phyloP scores from a whole-genome alignment of 441 rosid genomes.

The Erodium texanum region DNA sequence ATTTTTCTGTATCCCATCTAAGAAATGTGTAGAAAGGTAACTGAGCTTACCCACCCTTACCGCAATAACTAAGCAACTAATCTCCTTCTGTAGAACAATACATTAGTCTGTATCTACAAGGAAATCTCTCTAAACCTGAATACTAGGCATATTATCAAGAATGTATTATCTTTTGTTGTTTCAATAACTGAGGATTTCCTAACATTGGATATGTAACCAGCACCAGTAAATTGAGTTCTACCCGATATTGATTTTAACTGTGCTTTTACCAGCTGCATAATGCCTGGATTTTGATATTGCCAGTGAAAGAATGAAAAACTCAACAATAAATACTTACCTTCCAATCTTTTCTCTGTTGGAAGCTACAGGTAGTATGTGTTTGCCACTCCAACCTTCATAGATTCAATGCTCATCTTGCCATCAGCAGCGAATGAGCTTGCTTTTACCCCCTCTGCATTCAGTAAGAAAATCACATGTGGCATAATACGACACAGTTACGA shows the following conservation, averaged over 20 bases:
- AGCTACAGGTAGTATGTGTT: conserved; percentile 76
- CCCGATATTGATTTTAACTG: conserved; percentile 3
- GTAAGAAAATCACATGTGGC: conserved; percentile 17
- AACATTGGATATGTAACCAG: not conserved
- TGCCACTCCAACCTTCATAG: conserved; percentile 66
- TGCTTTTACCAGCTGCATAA: not conserved
- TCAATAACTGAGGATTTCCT: not conserved
- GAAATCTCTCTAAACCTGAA: not conserved
- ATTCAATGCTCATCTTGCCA: conserved; percentile 38
- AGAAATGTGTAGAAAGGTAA: no score
- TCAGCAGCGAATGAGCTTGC: conserved; percentile 30
- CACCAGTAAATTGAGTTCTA: not conserved
- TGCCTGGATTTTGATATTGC: conserved; percentile 2
- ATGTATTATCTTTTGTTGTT: no score
- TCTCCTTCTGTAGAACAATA: not conserved
- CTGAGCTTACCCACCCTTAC: not conserved
- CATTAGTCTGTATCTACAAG: not conserved
- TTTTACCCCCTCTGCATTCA: conserved; percentile 46
- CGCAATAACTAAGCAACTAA: not conserved
- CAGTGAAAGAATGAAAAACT: conserved; percentile 1
- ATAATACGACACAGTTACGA: not conserved
- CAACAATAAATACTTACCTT: conserved; percentile 39
- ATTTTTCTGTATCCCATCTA: not conserved
- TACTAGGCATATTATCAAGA: not conserved
- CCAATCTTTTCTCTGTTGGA: conserved; percentile 58